Conservation (phyloP, 2,329 filamentous ascomycete species). For the Albophoma yamanashiensis region DNA sequence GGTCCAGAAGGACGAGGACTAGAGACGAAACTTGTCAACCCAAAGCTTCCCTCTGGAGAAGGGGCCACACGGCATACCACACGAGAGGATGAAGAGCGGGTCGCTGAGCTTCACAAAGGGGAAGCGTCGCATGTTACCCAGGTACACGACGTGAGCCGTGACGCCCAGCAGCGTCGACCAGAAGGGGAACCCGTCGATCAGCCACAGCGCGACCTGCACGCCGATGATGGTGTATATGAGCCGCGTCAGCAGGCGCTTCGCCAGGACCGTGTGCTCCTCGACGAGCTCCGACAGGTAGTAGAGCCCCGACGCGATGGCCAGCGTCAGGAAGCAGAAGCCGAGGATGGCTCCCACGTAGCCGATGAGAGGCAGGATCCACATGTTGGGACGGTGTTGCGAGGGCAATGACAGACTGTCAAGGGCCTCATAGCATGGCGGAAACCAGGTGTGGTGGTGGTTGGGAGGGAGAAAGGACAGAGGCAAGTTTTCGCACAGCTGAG, state of each 20-base stretch:
- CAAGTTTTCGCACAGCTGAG: not conserved
- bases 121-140: constrained; percentile 70
- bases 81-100: constrained; percentile 76
- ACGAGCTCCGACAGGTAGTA: constrained; percentile 98
- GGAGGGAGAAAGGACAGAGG: not conserved
- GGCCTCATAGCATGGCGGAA: constrained; percentile 2
- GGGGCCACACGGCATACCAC: constrained; percentile 41
- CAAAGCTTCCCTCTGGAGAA: not conserved
- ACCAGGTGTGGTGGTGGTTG: not conserved
- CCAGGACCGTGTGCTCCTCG: constrained; percentile 91
- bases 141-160: constrained; percentile 72
- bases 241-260: constrained; percentile 73
- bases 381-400: constrained; percentile 28
- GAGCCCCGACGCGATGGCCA: constrained; percentile 94
- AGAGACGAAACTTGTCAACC: not conserved
- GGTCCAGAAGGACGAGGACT: constrained; percentile 79
- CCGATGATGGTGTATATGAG: constrained; percentile 76
- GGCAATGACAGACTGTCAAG: not conserved
- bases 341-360: constrained; percentile 80
- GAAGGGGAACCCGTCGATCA: constrained; percentile 81
- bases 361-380: constrained; percentile 93
- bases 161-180: constrained; percentile 65
- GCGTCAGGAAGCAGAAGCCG: constrained; percentile 87
- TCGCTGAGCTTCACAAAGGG: constrained; percentile 77
- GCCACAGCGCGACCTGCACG: constrained; percentile 61